Evolutionary conservation across 2,329 filamentous ascomycete genomes (phyloP).

Genomic region (Apiospora kogelbergensis): DNA sequence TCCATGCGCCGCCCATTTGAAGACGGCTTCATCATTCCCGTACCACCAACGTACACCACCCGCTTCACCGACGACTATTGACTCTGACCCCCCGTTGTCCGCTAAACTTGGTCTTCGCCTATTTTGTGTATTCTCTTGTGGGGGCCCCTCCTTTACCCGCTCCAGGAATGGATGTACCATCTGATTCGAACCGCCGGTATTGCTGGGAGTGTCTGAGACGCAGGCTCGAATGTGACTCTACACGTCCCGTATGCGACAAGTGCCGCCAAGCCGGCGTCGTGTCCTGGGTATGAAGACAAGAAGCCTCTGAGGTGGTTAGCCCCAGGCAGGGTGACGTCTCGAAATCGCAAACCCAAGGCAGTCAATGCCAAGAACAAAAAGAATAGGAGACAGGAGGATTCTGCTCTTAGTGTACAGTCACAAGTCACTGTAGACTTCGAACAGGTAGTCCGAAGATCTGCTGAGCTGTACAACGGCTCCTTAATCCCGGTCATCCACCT

Average conservation of each 20-base stretch:
- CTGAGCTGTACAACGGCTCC: not conserved
- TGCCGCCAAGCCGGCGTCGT: constrained; percentile 33
- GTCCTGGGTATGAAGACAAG: constrained; percentile 39
- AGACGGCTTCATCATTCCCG: not conserved
- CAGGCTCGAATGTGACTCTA: constrained; percentile 39
- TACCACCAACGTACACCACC: not conserved
- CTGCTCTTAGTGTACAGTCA: not conserved
- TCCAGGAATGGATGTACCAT: not conserved
- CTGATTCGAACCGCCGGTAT: constrained; percentile 22
- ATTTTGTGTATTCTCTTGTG: not conserved
- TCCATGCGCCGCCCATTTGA: not conserved
- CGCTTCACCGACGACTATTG: not conserved
- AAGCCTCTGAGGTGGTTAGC: constrained; percentile 40
- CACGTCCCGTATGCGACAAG: constrained; percentile 35
- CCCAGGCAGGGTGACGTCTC: constrained; percentile 35
- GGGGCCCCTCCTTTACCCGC: not conserved
- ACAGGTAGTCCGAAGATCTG: not conserved
- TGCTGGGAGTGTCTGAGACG: constrained; percentile 45
- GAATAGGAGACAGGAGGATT: not conserved
- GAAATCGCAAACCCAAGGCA: constrained; percentile 20
- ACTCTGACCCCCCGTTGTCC: not conserved
- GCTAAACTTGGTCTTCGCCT: not conserved
- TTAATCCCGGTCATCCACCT: not conserved
- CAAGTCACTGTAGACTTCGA: not conserved
- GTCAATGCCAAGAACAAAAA: constrained; percentile 4